Evolutionary conservation across 192 early-diverging fungal species (phyloP), one percentile per base, ranked within the genome.

Genomic region (Backusella mclennaniae): DNA sequence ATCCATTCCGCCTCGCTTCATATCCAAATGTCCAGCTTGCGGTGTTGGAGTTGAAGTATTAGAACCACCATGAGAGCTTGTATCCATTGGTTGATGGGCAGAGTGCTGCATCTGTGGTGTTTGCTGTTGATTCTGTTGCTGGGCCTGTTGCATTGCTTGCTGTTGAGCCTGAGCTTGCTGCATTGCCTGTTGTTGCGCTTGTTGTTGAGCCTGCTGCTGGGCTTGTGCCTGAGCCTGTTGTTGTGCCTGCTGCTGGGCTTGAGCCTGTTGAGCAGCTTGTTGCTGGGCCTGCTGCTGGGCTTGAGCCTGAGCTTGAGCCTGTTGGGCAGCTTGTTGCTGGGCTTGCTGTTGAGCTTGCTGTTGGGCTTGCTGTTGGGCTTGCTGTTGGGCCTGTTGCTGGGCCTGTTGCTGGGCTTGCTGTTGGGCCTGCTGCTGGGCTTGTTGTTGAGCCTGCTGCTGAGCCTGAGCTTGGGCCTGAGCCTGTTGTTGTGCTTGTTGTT

Each of bases 1-100:
- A 66, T 82, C 80, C 15, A 82, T 82, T 23, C 73, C 77, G 1
- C 14, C 73, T 71, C 72, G 80, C 23, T 82, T 82, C 6, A 77
- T 67, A 35, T 67, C 67, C 0, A 68, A 36, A 38, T 36, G 21
- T 19, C 21, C 23, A 29, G 23, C 42, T 44, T 26, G 38, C 35
- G 38, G 12, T 33, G 70, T 71, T 14, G 70, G 44, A 6, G 39
- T 71, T 19, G 44, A 49, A 14, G 12, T 71, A 3, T 39, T 31
- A 15, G 69, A 38, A 14, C 39, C 26, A 23, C 68, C 23, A 36
- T 23, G 56, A 15, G 46, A 73, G 39, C 67, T 35, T 21, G 42
- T 26, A 29, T 66, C 56, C 8, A 66, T 33, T 63, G 38, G 35
- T 23, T 59, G 66, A 72, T 26, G 52, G 67, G 41, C 77, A 76